A percentile compares a stretch with the other conserved stretches of the same genome.
These are phyloP conservation scores for Penicillium steckii DNA, from an alignment of 495 filamentous ascomycete species.

Conservation along the genomic window DNA sequence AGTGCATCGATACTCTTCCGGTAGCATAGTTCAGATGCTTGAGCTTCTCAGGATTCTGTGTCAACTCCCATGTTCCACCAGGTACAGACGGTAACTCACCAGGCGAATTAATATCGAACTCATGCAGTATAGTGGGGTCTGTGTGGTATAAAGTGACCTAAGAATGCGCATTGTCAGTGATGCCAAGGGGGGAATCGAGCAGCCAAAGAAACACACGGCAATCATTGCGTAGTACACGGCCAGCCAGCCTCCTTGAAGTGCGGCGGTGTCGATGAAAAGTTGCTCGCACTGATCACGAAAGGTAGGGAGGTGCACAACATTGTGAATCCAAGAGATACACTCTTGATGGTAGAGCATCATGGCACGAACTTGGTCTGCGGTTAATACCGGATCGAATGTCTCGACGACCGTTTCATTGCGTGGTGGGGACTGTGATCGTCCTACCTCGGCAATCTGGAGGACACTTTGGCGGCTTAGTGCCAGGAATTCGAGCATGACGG, in stretches of 20 bases:
- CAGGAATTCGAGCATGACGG: conserved; percentile 10
- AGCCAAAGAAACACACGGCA: neutral
- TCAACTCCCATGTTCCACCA: neutral
- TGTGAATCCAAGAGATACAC: conserved; percentile 12
- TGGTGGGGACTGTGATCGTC: no score
- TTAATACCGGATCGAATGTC: neutral
- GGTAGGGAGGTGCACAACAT: conserved; percentile 15
- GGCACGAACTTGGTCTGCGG: neutral
- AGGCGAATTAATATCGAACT: neutral
- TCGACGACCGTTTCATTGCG: neutral
- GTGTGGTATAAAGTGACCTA: neutral
- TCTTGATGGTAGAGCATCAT: conserved; percentile 7
- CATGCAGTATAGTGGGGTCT: neutral
- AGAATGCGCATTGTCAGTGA: neutral
- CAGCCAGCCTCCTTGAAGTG: neutral
- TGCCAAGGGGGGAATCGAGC: neutral
- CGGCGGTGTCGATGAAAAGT: neutral
- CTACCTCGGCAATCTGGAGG: conserved; percentile 1
- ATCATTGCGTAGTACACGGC: neutral
- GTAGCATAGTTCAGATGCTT: neutral
- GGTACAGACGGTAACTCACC: neutral
- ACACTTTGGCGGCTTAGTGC: conserved; percentile 7
- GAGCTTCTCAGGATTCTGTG: neutral
- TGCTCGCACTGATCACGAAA: conserved; percentile 6
- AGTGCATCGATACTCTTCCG: conserved; percentile 5